Base-by-base conservation (phyloP, 768 basidiomycete genomes). In the Crepidotus variabilis region DNA sequence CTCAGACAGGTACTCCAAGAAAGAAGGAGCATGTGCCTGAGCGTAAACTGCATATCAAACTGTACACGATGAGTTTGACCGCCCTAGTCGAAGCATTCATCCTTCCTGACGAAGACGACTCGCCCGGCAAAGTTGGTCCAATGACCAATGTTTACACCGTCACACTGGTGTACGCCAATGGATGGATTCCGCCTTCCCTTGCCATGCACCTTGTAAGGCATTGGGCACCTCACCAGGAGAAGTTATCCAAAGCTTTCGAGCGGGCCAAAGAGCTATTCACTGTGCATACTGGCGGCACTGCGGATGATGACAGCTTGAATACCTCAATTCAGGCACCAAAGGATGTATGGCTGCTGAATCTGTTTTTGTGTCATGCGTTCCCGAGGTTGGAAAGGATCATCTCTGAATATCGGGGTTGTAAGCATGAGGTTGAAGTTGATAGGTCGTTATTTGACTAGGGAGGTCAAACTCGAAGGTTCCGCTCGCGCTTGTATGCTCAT, bases 391-490 rank as follows among this genome's bases (percentile, higher is more conserved):
- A 47, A 22, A 57, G 14, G 59, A 47, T 24, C 54, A 54, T 39
- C 18, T 54, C 57, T 54, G 24, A 57, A 59, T 24, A 64, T 51
- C 18, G 64, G 65, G 2, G 66, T 67, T 7, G 68, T 63, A 47
- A 72, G 70, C 49, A 69, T 65, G 46, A 69, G 66, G 47, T 69
- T 60, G 9, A 67, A 66, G 34, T 65, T 55, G 23, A 69, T 70
- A 21, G 52, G 62, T 13, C 60, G 65, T 43, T 43, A 11, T 43
- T 43, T 11, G 39, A 43, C 11, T 43, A 36, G 28, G 3, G 3
- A 28, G 28, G 28, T 28, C 3, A 8, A 28, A 3, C 28, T 28
- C 28, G 28, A 28, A 3, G 8, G 8, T 28, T 28, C 28, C 28
- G 28, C 28, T 28, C 3, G 28, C 28, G 4, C 28, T 28, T 8